Base-by-base conservation (phyloP, 768 basidiomycete genomes). In the Ramaria rubella region DNA sequence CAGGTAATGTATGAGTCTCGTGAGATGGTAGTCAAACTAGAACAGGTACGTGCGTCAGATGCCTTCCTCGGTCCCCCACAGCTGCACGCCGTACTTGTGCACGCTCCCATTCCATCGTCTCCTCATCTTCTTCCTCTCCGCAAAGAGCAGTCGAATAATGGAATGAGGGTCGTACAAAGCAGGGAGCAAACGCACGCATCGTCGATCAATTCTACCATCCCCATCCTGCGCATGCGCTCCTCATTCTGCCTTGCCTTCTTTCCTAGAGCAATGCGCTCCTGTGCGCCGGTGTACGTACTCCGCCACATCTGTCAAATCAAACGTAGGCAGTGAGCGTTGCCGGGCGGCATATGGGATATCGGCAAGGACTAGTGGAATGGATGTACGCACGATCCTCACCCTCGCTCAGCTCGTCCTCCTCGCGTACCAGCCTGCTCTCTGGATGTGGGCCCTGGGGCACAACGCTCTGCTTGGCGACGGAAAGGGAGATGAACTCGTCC, bases 321-420 rank as follows among this genome's bases (percentile, higher is more conserved):
- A 6, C 9, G 5, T 24, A n/a, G 44, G 27, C 21, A n/a, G n/a
- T n/a, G n/a, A n/a, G n/a, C n/a, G n/a, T n/a, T n/a, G n/a, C n/a
- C n/a, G n/a, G n/a, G n/a, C n/a, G n/a, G n/a, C n/a, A n/a, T n/a
- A n/a, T n/a, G n/a, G n/a, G n/a, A n/a, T n/a, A n/a, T n/a, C n/a
- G n/a, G n/a, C n/a, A n/a, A n/a, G n/a, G n/a, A n/a, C n/a, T n/a
- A n/a, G 14, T 24, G 19, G 30, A 15, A 42, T 3, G 24, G 24
- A 5, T 51, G 7, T 27, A 23, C 79, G 40, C 62, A 90, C 91
- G 90, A 60, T 94, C 91, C 36, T 93, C 91, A 2, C 84, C 90
- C 65, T 93, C 89, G 11, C 91, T 91, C 2, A 90, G 67, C 60
- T 94, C 89, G 67, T 94, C 91, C 36, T 94, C 91, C 69, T 94